Percentiles rank a stretch among this genome's conserved stretches.
phyloP scores from a whole-genome alignment of 768 basidiomycete species.

The Albatrellus ellisii region DNA sequence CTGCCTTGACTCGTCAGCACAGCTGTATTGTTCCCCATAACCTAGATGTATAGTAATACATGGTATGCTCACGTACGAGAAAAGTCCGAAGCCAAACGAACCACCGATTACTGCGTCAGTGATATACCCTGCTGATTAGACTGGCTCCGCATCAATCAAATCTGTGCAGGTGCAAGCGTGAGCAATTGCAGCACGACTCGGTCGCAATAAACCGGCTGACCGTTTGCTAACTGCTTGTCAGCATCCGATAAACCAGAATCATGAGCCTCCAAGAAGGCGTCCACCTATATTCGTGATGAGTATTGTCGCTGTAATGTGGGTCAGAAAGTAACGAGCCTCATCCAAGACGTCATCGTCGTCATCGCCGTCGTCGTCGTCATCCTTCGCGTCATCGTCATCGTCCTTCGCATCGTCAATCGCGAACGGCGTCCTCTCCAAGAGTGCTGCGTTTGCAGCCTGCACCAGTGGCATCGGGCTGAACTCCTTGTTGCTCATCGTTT shows the following conservation, averaged over 20 bases:
- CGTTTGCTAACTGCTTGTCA: slow-evolving; percentile 66
- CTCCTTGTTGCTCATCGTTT: slow-evolving; percentile 11
- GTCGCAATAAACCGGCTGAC: slow-evolving; percentile 24
- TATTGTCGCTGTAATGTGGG: not conserved
- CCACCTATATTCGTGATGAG: slow-evolving; percentile 36
- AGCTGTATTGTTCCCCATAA: not conserved
- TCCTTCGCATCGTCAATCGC: slow-evolving; percentile 94
- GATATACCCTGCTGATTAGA: slow-evolving; percentile 24
- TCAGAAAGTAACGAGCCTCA: slow-evolving; percentile 39
- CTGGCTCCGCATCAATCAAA: slow-evolving; percentile 45
- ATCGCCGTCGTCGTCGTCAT: slow-evolving; percentile 39
- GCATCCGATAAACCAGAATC: slow-evolving; percentile 75
- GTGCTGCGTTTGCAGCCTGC: slow-evolving; percentile 64
- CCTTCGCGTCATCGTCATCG: slow-evolving; percentile 56
- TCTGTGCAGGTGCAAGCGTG: slow-evolving; percentile 24
- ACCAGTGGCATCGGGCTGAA: slow-evolving; percentile 54
- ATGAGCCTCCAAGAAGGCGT: slow-evolving; percentile 90
- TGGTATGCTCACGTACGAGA: slow-evolving; percentile 4
- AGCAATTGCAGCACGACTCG: not conserved
- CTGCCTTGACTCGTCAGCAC: not conserved
- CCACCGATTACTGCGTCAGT: not conserved
- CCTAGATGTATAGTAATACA: slow-evolving; percentile 10
- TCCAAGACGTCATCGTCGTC: slow-evolving; percentile 80
- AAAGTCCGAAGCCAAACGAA: not conserved
- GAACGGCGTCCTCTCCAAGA: slow-evolving; percentile 89